A percentile compares a stretch with the other conserved stretches of the same genome.
Evolutionary conservation across 2,329 filamentous ascomycete species (phyloP).

Genomic region (Zymoseptoria tritici): DNA sequence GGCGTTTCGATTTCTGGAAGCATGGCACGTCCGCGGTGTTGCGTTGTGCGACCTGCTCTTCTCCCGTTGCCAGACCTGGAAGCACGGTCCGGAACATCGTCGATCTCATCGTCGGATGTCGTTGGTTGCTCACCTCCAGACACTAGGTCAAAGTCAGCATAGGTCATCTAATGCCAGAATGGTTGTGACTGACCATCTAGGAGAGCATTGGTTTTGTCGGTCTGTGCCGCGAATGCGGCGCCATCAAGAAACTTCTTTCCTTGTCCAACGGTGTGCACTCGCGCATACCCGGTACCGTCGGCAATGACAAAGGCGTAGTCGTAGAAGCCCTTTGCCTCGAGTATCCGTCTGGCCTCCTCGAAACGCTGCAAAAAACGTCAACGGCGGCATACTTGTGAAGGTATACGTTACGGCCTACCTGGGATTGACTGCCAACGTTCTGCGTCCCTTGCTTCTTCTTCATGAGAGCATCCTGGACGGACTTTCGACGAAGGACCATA

Average conservation of each 20-base stretch:
- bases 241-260: constrained; percentile 8
- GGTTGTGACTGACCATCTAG: not conserved
- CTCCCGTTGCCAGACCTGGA: not conserved
- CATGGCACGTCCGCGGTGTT: constrained; percentile 9
- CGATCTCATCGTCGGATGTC: not conserved
- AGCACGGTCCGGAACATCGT: constrained; percentile 1
- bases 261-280: constrained; percentile 4
- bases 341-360: constrained; percentile 2
- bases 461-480: not conserved
- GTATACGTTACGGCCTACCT: not conserved
- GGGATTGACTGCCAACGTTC: not conserved
- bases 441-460: not conserved
- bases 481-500: not conserved
- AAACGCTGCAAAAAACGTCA: not conserved
- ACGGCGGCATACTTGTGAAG: not conserved
- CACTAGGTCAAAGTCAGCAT: not conserved
- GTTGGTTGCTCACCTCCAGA: not conserved
- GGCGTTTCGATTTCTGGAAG: constrained; percentile 3
- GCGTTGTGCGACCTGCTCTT: not conserved
- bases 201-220: constrained; percentile 3
- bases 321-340: constrained; percentile 1
- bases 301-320: constrained; percentile 9
- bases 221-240: not conserved
- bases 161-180: not conserved
- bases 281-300: constrained; percentile 9